These are phyloP conservation scores for Cyclostephanos tholiformis DNA, from an alignment of 108 stramenopile genomes.

Conservation along the genomic window DNA sequence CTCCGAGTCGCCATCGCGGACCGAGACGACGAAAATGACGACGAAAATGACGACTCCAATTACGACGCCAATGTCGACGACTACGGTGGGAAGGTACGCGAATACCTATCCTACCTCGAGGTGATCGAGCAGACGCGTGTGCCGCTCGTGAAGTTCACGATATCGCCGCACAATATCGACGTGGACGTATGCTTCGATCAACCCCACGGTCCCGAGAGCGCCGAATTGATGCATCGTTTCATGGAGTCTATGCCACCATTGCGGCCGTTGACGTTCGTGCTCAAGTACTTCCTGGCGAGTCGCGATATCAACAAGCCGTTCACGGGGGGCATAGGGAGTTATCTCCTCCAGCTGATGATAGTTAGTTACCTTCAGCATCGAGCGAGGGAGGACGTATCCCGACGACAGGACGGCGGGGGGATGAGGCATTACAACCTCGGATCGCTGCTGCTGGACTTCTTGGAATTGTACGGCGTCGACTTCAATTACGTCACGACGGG, in stretches of 20 bases:
- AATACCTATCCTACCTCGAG: slow-evolving; percentile 81
- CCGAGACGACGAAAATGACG: neutral
- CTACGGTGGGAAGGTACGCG: slow-evolving; percentile 25
- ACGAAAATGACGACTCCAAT: slow-evolving; percentile 3
- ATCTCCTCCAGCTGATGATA: slow-evolving; percentile 90
- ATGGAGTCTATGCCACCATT: slow-evolving; percentile 85
- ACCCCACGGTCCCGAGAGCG: slow-evolving; percentile 69
- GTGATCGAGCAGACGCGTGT: slow-evolving; percentile 88
- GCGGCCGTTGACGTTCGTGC: slow-evolving; percentile 89
- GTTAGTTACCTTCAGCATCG: slow-evolving; percentile 87
- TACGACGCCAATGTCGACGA: neutral
- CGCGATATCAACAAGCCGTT: slow-evolving; percentile 93
- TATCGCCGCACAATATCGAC: slow-evolving; percentile 73
- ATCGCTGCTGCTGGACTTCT: slow-evolving; percentile 85
- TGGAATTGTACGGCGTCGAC: slow-evolving; percentile 89
- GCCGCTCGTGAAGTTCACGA: slow-evolving; percentile 94
- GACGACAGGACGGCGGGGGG: slow-evolving; percentile 1
- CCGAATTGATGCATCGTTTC: slow-evolving; percentile 75
- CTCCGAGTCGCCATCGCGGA: neutral
- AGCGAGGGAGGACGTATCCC: slow-evolving; percentile 49
- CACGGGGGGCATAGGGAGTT: slow-evolving; percentile 93
- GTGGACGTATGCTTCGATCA: slow-evolving; percentile 92
- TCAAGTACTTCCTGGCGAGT: slow-evolving; percentile 92
- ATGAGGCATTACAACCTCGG: slow-evolving; percentile 72
- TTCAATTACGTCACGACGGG: slow-evolving; percentile 91